A percentile compares a stretch with the other conserved stretches of the same genome.
Conservation (phyloP, 1,284 basidiomycete genomes). For the Volvariella surrecta region DNA sequence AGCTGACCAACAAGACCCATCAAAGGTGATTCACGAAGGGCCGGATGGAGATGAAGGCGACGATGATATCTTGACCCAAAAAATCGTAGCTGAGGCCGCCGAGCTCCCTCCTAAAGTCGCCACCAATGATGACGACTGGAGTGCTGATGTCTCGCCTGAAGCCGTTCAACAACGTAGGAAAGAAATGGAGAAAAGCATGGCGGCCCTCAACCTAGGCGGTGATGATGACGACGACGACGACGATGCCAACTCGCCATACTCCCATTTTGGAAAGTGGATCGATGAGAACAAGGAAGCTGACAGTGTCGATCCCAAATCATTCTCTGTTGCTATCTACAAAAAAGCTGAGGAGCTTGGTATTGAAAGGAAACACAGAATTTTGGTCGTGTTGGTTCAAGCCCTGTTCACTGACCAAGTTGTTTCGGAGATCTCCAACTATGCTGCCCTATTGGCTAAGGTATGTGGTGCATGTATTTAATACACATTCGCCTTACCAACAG, state of each 20-base stretch:
- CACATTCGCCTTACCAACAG: background rate
- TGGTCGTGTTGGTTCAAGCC: slow-evolving; percentile 82
- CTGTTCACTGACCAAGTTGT: slow-evolving; percentile 79
- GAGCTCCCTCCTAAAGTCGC: slow-evolving; percentile 56
- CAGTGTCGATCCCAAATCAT: slow-evolving; percentile 33
- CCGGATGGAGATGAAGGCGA: slow-evolving; percentile 41
- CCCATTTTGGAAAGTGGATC: slow-evolving; percentile 81
- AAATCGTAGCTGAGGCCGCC: slow-evolving; percentile 82
- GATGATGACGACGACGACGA: slow-evolving; percentile 87
- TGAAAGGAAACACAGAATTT: slow-evolving; percentile 92
- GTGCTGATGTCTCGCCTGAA: slow-evolving; percentile 85
- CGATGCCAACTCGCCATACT: slow-evolving; percentile 81
- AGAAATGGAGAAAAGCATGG: slow-evolving; percentile 64
- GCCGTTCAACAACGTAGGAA: slow-evolving; percentile 85
- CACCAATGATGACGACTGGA: slow-evolving; percentile 77
- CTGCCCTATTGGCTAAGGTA: slow-evolving; percentile 78
- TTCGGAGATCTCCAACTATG: slow-evolving; percentile 67
- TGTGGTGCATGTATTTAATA: slow-evolving; percentile 14
- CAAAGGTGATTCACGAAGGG: background rate
- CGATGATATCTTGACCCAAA: slow-evolving; percentile 76
- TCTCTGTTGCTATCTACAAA: slow-evolving; percentile 69
- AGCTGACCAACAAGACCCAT: slow-evolving; percentile 20
- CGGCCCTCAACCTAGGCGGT: slow-evolving; percentile 40
- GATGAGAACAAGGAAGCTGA: slow-evolving; percentile 58
- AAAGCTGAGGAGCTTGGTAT: slow-evolving; percentile 91